Base-by-base conservation (phyloP, 2,329 filamentous ascomycete species). In the Aureobasidium sp. region DNA sequence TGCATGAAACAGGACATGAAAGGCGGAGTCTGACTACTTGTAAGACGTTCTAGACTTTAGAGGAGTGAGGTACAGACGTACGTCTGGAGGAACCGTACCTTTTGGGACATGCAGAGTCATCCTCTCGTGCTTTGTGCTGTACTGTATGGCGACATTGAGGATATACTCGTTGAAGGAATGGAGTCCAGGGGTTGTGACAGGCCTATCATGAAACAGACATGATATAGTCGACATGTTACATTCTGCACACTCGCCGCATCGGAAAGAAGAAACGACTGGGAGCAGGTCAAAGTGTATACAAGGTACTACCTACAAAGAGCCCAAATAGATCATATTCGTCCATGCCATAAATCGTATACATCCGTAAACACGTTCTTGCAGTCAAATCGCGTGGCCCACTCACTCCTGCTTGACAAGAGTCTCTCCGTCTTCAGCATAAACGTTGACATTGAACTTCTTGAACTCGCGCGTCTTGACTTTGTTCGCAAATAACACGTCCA, bases 401-500 rank as follows among this genome's bases (percentile, higher is more conserved):
- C 47, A 58, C 44, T 48, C 55, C 27, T 58, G 55, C 42, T 58
- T 58, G 29, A 48, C 42, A 47, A 58, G 55, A 25, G 42, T 58
- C 20, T 58, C 27, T 39, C 55, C 55, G 22, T 58, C 22, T 20
- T 58, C 42, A n/a, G 41, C 55, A 29, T 58, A 58, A 1, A 48
- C 44, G 25, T 58, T 58, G 31, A 58, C 55, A 9, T 58, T 31
- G n/a, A 58, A 58, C 31, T 58, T 58, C 6, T n/a, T 37, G 39
- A 76, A 76, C 53, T 74, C 66, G 55, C 71, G 69, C 11, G 74
- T 73, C 25, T 61, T 66, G 41, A 77, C 71, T 15, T 68, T 66
- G 44, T 71, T 67, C 53, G 72, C 70, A 64, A 77, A 78, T 74
- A 78, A 73, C 25, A 76, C 68, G 67, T 78, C 75, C 39, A 78